Evolutionary conservation across 108 stramenopile genomes (phyloP), one percentile per base, ranked within the genome.

Genomic region (Bacterosira constricta): DNA sequence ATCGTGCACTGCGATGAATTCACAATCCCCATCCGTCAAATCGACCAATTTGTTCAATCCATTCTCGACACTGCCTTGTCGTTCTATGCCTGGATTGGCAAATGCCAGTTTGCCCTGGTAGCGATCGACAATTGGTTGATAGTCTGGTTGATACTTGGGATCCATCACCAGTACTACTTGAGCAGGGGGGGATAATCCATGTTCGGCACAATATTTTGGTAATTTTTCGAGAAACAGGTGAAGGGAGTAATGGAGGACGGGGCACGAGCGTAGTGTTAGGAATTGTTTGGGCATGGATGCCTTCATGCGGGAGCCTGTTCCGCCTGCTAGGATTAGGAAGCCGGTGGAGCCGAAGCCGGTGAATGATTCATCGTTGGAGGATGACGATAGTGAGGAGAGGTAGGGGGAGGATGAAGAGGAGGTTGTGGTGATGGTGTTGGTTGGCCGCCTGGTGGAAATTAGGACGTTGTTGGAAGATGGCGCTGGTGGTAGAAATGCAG

Each of bases 271-370:
- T 4, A 98, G 73, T 41, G 77, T 65, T 21, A 98, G 73, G 70
- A 96, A 98, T 78, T 97, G 97, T 79, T 97, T 97, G 32, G 96
- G 97, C 80, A 93, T 84, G 61, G 63, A 81, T 23, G 96, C 87
- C 67, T 97, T 96, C 97, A 97, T 97, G 27, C 97, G 84, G 31
- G 88, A 92, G 25, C 97, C 97, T 12, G 87, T 93, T n/a, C 97
- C 97, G 11, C 97, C 97, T 0, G 97, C 96, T 36, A 96, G 82
- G 8, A 97, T 69, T 12, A 97, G 82, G 52, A 96, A 92, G 29
- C 94, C 95, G 44, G 95, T 93, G 70, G 94, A 74, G 36, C 55
- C 51, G 76, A 89, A 82, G 36, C 50, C 69, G 20, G 68, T 38
- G 47, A 62, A 62, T 17, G 79, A 69, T 5, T 30, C 63, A 36